Base-by-base conservation (phyloP, 2,329 filamentous ascomycete species). In the Podosphaera xanthii region DNA sequence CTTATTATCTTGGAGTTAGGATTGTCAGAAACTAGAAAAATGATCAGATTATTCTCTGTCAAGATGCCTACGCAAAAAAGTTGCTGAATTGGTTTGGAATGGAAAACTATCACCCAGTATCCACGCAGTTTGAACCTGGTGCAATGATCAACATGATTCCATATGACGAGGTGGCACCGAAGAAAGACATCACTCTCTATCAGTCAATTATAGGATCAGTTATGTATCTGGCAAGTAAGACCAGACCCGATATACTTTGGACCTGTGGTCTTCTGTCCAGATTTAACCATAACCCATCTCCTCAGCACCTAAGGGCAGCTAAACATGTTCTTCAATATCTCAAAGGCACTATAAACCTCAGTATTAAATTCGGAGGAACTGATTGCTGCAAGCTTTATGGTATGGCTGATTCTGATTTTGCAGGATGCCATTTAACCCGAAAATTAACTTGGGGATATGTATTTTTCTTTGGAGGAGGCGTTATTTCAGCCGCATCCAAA, bases 181-280 rank as follows among this genome's bases (percentile, higher is more conserved):
- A 50, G 46, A 50, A 50, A 50, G 46, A 50, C 46, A 50, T 50
- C 46, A 50, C 46, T 50, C 52, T 55, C 52, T 55, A 34, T 5
- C 52, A 55, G 52, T 55, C 52, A 34, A 55, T 55, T 55, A n/a
- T 55, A 55, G 52, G 52, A 35, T 55, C 52, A 35, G 52, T 35
- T 35, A 55, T 55, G 52, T 55, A 50, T 50, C 46, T 50, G 46
- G 46, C 46, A 50, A 50, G 46, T 12, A 50, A 50, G 46, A 40
- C 46, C 8, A 50, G 46, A 31, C 3, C 46, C 46, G 8, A 50
- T 50, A 50, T 50, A 50, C 46, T 50, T 5, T 50, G 46, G 46
- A 50, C 46, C 3, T 50, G 46, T 50, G 46, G 8, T 12, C 3
- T 50, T 12, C 46, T 50, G 3, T 50, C 46, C 46, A 50, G 46